Evolutionary conservation across 768 basidiomycete genomes (phyloP), one percentile per base, ranked within the genome.

Genomic region (Gloeopeniophorella convolvens): DNA sequence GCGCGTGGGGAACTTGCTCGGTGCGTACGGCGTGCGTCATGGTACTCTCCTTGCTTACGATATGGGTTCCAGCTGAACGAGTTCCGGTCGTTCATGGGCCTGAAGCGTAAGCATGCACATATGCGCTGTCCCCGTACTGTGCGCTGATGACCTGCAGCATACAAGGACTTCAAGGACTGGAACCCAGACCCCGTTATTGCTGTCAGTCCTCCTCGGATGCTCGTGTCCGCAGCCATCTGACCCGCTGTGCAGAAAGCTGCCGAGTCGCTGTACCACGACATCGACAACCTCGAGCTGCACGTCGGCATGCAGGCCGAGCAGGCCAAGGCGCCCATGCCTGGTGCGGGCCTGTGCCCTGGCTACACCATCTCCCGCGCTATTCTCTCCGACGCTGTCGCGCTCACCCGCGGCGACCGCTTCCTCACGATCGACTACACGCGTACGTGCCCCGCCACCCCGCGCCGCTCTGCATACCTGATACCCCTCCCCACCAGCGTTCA

Each of bases 321-420:
- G 58, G 61, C 83, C 2, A 90, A 89, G 61, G 54, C 59, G 2
- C 76, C 80, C 5, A 71, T 72, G 20, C 75, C 79, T 1, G 89
- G 87, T 6, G 81, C 85, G 5, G 89, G 88, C 10, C 62, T 90
- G 4, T 89, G 87, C 63, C 87, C 87, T 4, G 85, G 87, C 23
- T 89, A 81, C 68, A 90, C 89, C 4, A 83, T 88, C 56, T 87
- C 87, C 6, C 74, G 89, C 36, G 85, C 87, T n/a, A 91, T 93
- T 55, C 71, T 93, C 12, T 73, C 82, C 10, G 87, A 89, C 62
- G 88, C 87, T 2, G 82, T 89, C 30, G 79, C 74, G 54, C 70
- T 91, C 50, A 79, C 77, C 26, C 78, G 89, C 27, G 88, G 89
- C 6, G 89, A 92, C 62, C 78, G 85, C 5, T 90, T 85, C 69